phyloP scores from a whole-genome alignment of 192 early-diverging fungal genomes.

The Coemansia aciculifera region DNA sequence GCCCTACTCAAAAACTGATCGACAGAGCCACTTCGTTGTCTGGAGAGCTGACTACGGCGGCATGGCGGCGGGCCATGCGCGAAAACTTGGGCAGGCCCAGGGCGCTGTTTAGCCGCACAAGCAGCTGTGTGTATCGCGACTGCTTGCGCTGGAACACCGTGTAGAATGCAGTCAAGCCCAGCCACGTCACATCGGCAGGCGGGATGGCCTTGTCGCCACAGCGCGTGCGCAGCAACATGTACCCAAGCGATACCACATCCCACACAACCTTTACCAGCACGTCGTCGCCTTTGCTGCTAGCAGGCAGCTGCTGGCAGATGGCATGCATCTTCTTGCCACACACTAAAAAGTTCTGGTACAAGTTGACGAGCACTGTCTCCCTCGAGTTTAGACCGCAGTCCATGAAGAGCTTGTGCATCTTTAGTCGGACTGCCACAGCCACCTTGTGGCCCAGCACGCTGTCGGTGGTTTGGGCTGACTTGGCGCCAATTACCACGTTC shows the following conservation, averaged over 20 bases:
- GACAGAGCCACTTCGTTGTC: constrained; percentile 26
- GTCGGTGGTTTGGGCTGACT: constrained; percentile 42
- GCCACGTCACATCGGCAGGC: constrained; percentile 40
- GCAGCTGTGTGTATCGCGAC: constrained; percentile 35
- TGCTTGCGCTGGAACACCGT: constrained; percentile 51
- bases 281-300: constrained; percentile 16
- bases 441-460: constrained; percentile 54
- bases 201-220: constrained; percentile 25
- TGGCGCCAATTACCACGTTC: constrained; percentile 53
- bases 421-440: constrained; percentile 21
- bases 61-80: constrained; percentile 10
- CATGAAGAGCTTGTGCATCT: constrained; percentile 60
- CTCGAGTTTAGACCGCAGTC: constrained; percentile 64
- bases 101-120: constrained; percentile 16
- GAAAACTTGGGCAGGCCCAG: constrained; percentile 23
- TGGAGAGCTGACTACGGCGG: constrained; percentile 16
- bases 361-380: constrained; percentile 66
- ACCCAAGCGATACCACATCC: constrained; percentile 20
- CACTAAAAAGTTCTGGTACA: constrained; percentile 75
- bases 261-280: constrained; percentile 20
- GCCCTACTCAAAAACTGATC: constrained; percentile 22
- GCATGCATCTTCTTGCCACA: constrained; percentile 70
- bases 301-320: constrained; percentile 20
- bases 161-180: constrained; percentile 55
- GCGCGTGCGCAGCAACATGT: constrained; percentile 27